Evolutionary conservation across 225 moss, liverwort and hornwort species (phyloP), one percentile per base, ranked within the genome.

Genomic region (Sphagnum contortum): DNA sequence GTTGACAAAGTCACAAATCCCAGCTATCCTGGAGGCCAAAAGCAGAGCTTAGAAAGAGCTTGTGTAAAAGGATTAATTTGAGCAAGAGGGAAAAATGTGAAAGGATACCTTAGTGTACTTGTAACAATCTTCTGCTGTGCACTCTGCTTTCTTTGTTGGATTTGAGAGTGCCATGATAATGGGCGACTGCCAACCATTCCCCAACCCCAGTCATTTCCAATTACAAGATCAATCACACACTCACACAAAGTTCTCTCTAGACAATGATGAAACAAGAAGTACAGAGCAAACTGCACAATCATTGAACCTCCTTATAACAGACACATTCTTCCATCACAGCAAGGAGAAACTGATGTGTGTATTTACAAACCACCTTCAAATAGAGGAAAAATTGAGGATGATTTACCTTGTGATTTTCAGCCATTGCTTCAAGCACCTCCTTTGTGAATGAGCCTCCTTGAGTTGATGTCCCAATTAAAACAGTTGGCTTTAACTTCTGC

Each of bases 401-500:
- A 45, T 77, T 68, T 44, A 83, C 83, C 71, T 95, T 59, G 48
- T 91, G 91, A 66, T 83, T 89, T 49, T 81, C 79, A 9, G 86
- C 83, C 57, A 95, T 66, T 7, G 78, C 73, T 75, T 95, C 91
- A 60, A 89, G 70, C 12, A 95, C 86, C 73, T 91, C 94, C 57
- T 91, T 80, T 14, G 80, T 81, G 70, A 95, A 95, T 5, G 89
- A 57, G 55, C 86, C 88, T 11, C 80, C 81, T 7, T 73, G 11
- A 3, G 89, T 91, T 6, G 89, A 95, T 44, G 89, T 89, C 48
- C 94, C 94, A 11, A 95, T 80, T 5, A 95, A 59, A 56, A 95
- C 91, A 0, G 91, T 81, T n/a, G 94, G 94, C 71, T 81, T 95
- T 69, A 95, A 48, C 72, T 71, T 78, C 82, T 81, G 85, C 69